Conservation (phyloP, 306 rosid genomes). For the Nissolia schottii region DNA sequence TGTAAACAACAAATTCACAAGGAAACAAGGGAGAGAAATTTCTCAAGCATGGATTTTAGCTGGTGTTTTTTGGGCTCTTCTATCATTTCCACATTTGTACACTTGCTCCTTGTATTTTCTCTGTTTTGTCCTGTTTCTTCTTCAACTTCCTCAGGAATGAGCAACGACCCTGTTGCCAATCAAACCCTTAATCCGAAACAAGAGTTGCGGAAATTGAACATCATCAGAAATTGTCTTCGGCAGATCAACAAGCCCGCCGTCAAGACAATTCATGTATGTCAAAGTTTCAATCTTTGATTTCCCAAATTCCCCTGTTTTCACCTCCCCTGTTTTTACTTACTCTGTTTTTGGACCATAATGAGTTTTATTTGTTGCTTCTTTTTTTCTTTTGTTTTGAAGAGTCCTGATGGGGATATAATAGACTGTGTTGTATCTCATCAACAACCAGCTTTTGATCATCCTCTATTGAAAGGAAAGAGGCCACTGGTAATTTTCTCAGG, state of each 20-base stretch:
- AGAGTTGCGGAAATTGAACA: slow-evolving; percentile 50
- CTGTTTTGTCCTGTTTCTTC: slow-evolving; percentile 45
- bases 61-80: slow-evolving; percentile 47
- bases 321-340: slow-evolving; percentile 22
- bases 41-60: slow-evolving; percentile 67
- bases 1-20: slow-evolving; percentile 40
- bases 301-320: too few relatives aligned
- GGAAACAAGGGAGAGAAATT: slow-evolving; percentile 28
- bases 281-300: slow-evolving; percentile 1
- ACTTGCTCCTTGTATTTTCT: slow-evolving; percentile 57
- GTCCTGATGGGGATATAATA: slow-evolving; percentile 90
- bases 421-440: slow-evolving; percentile 76
- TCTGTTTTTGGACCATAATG: not conserved
- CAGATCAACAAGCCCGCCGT: slow-evolving; percentile 70
- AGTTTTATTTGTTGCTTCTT: not conserved
- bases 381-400: slow-evolving; percentile 29
- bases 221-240: slow-evolving; percentile 53
- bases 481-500: slow-evolving; percentile 55
- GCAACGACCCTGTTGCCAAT: slow-evolving; percentile 32
- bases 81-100: slow-evolving; percentile 48
- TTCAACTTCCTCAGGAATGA: slow-evolving; percentile 24
- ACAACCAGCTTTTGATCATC: slow-evolving; percentile 98
- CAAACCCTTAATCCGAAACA: slow-evolving; percentile 52
- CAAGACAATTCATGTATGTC: slow-evolving; percentile 75
- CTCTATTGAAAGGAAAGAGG: slow-evolving; percentile 56